Base-by-base conservation (phyloP, 73 alveolate genomes). In the Paraurostyla sp. region DNA sequence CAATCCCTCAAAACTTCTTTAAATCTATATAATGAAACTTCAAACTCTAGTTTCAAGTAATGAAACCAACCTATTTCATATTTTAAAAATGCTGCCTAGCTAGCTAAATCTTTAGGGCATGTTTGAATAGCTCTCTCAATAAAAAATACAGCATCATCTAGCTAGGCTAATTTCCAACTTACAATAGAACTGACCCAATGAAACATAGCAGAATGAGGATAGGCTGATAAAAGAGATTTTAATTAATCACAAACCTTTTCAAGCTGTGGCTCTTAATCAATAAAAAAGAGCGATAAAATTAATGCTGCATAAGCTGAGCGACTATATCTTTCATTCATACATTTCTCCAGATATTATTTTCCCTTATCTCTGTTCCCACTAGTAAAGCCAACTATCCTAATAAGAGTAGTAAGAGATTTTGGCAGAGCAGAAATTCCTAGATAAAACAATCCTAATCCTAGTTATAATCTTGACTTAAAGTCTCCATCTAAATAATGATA, bases 21-120 rank as follows among this genome's bases (percentile, higher is more conserved):
- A 59, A 91, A 69, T 62, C 90, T 65, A 40, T 59, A 43, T 4
- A 85, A 42, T 2, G 92, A 27, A 9, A 38, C 40, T 13, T 91
- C 33, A 89, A 89, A 91, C 13, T 85, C 93, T 20, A 91, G 54
- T 40, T 89, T 87, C 40, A 91, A 46, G 49, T 85, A 91, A 68
- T 91, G 75, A 60, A 91, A 91, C 93, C 96, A 91, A 0, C 96
- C 96, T 43, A 87, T 81, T 60, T 91, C 96, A 60, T 91, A 91
- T 40, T 91, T 91, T 41, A 91, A 45, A 58, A 91, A 91, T 18
- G 96, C 96, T 30, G 96, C 93, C 13, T 73, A 18, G 2, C 6
- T 11, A 41, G 56, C 62, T 15, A 86, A 50, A 15, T 84, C 93
- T 33, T 30, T 25, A 4, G 86, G 85, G 45, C 93, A 85, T 11